A percentile compares a stretch with the other conserved stretches of the same genome.
phyloP scores from a whole-genome alignment of 2,329 filamentous ascomycete species.

The Paramyrothecium sp. region DNA sequence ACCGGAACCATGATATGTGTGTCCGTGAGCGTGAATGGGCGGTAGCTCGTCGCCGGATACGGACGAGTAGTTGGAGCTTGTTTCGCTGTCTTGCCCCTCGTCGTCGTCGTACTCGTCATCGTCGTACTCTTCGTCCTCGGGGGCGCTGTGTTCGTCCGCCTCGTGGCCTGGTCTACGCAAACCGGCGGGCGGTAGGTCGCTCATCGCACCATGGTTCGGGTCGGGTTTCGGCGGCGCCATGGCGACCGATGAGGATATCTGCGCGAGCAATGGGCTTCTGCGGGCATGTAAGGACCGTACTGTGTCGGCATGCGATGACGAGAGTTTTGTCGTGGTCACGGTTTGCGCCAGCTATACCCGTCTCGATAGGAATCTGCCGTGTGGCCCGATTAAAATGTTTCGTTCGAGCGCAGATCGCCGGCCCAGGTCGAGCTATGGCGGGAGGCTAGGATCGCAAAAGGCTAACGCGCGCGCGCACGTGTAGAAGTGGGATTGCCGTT shows the following conservation, averaged over 20 bases:
- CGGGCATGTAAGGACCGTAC: neutral
- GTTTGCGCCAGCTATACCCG: no score
- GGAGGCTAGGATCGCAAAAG: no score
- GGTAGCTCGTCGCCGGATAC: constrained; percentile 30
- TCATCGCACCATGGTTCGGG: no score
- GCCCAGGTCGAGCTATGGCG: no score
- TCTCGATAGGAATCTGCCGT: no score
- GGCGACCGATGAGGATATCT: neutral
- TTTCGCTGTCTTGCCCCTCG: constrained; percentile 18
- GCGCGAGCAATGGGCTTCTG: neutral
- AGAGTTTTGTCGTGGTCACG: no score
- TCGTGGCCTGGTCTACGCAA: neutral
- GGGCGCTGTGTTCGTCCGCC: constrained; percentile 1
- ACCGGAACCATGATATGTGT: constrained; percentile 34
- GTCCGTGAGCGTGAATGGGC: constrained; percentile 30
- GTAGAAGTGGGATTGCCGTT: no score
- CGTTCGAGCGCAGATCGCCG: no score
- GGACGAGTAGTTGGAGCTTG: constrained; percentile 30
- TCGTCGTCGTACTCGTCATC: constrained; percentile 13
- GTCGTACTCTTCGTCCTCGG: constrained; percentile 9
- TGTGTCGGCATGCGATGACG: no score
- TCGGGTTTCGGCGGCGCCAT: neutral
- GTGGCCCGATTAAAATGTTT: no score
- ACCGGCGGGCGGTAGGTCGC: neutral
- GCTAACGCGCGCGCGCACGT: no score